A percentile compares a stretch with the other conserved stretches of the same genome.
These are phyloP conservation scores for Diversispora epigaea DNA, from an alignment of 192 early-diverging fungal genomes.

Conservation along the genomic window DNA sequence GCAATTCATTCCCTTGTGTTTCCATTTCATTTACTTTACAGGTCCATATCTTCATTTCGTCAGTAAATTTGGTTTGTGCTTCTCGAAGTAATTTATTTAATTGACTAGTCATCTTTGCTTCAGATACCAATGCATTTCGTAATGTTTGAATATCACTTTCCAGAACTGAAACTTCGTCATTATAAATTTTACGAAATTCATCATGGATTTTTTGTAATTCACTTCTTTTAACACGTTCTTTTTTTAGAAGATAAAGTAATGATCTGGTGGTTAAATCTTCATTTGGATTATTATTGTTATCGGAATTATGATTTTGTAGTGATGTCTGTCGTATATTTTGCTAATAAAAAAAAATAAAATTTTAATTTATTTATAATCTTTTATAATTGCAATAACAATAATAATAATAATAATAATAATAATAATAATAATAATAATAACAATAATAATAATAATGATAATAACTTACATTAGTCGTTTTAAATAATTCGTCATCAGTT, in stretches of 20 bases:
- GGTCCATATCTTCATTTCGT: constrained; percentile 29
- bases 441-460: not conserved
- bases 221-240: constrained; percentile 26
- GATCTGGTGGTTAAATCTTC: constrained; percentile 15
- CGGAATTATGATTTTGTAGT: constrained; percentile 1
- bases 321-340: not conserved
- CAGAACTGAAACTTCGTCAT: constrained; percentile 12
- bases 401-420: not conserved
- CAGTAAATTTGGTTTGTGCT: constrained; percentile 17
- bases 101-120: constrained; percentile 12
- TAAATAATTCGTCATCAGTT: constrained; percentile 29
- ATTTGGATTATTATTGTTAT: not conserved
- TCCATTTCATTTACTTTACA: constrained; percentile 26
- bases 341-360: not conserved
- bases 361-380: too few relatives aligned
- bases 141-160: constrained; percentile 27
- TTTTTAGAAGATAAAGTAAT: constrained; percentile 21
- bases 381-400: too few relatives aligned
- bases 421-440: not conserved
- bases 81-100: constrained; percentile 31
- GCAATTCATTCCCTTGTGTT: constrained; percentile 33
- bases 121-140: constrained; percentile 16
- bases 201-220: constrained; percentile 25
- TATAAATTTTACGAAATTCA: constrained; percentile 27
- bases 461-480: constrained; percentile 25